Evolutionary conservation across 2,329 filamentous ascomycete species (phyloP).

Genomic region (Uncinocarpus reesii): DNA sequence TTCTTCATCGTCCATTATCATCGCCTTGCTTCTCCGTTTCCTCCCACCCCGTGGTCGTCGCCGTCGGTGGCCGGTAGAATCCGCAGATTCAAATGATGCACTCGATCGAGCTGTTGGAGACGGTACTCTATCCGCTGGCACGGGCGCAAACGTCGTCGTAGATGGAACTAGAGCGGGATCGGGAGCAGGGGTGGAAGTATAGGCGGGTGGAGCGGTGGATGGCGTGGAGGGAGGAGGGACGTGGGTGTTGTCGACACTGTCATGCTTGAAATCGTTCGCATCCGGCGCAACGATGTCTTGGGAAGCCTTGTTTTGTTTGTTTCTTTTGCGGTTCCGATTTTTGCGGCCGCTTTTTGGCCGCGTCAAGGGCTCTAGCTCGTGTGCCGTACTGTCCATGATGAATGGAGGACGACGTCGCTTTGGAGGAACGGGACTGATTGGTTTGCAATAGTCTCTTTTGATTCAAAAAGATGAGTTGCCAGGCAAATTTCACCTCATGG

Average conservation of each 20-base stretch:
- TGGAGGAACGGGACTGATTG: not conserved
- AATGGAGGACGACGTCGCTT: not conserved
- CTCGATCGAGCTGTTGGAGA: constrained; percentile 5
- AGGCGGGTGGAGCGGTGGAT: constrained; percentile 6
- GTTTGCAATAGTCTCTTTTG: too few species aligned
- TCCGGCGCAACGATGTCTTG: not conserved
- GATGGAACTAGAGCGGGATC: not conserved
- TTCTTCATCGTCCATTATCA: constrained; percentile 1
- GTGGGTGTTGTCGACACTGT: not conserved
- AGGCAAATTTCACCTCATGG: too few species aligned
- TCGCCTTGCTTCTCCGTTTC: constrained; percentile 2
- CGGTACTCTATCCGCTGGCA: not conserved
- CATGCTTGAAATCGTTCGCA: not conserved
- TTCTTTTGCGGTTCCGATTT: constrained; percentile 2
- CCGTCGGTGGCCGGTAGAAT: not conserved
- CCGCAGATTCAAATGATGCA: not conserved
- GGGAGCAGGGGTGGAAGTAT: constrained; percentile 4
- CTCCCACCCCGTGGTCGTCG: constrained; percentile 1
- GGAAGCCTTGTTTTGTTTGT: not conserved
- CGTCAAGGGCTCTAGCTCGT: not conserved
- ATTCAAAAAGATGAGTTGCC: too few species aligned
- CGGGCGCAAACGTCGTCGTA: not conserved
- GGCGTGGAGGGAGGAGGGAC: not conserved
- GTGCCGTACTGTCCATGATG: not conserved
- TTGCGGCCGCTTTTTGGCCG: not conserved